Evolutionary conservation across 306 rosid species (phyloP).

Genomic region (Lathyrus oleraceus): DNA sequence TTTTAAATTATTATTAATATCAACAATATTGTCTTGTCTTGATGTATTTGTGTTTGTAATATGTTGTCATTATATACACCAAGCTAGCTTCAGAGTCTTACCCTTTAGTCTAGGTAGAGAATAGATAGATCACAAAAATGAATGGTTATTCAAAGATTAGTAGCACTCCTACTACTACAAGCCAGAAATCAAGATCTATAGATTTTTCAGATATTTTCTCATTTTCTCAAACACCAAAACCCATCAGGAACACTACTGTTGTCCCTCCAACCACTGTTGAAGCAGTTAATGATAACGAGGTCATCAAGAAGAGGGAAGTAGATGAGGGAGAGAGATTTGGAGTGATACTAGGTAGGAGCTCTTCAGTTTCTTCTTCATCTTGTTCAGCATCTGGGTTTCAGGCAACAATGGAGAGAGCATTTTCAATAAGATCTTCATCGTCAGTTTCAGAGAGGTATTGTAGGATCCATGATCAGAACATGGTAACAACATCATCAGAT

Average conservation of each 20-base stretch:
- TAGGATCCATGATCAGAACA: conserved; percentile 71
- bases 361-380: conserved; percentile 41
- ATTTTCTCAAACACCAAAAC: conserved; percentile 34
- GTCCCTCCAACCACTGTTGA: neutral
- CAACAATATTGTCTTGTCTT: too few relatives aligned
- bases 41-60: too few relatives aligned
- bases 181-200: conserved; percentile 55
- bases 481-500: conserved; percentile 33
- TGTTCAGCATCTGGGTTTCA: conserved; percentile 36
- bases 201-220: conserved; percentile 45
- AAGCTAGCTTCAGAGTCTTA: too few relatives aligned
- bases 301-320: too few relatives aligned
- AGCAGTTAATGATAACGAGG: neutral
- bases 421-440: conserved; percentile 80
- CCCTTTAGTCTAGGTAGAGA: neutral
- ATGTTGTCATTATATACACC: too few relatives aligned
- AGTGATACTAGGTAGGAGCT: conserved; percentile 42
- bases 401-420: conserved; percentile 53
- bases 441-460: conserved; percentile 73
- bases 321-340: conserved; percentile 39
- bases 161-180: conserved; percentile 13
- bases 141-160: conserved; percentile 58
- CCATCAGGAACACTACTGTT: neutral
- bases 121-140: too few relatives aligned
- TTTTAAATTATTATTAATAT: too few relatives aligned